phyloP scores from a whole-genome alignment of 495 filamentous ascomycete genomes.

The Annulohypoxylon bovei region DNA sequence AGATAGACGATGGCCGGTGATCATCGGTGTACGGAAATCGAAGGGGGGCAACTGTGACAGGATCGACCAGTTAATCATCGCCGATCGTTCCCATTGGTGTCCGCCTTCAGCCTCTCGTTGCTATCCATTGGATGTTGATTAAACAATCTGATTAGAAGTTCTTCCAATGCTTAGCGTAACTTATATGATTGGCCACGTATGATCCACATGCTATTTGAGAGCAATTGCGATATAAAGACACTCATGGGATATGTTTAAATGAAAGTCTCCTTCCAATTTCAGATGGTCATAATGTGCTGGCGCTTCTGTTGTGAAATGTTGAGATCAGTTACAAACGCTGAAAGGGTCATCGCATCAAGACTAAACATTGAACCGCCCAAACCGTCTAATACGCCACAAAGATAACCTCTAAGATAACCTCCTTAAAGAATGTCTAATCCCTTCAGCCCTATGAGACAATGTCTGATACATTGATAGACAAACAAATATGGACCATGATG shows the following conservation, averaged over 20 bases:
- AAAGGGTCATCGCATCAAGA: background rate
- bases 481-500: constrained; percentile 21
- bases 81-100: constrained; percentile 29
- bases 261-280: background rate
- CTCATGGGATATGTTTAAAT: background rate
- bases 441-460: constrained; percentile 10
- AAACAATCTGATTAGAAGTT: background rate
- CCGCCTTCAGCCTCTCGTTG: constrained; percentile 22
- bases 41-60: constrained; percentile 29
- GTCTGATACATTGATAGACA: constrained; percentile 32
- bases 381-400: too few relatives aligned
- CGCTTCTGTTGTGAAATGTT: too few relatives aligned
- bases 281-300: background rate
- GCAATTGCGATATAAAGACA: background rate
- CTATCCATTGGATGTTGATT: background rate
- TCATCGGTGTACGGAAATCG: constrained; percentile 24
- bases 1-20: constrained; percentile 18
- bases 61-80: constrained; percentile 34
- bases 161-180: background rate
- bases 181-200: background rate
- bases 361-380: background rate
- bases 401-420: background rate
- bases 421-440: background rate
- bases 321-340: background rate
- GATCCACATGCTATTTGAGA: background rate